Conservation (phyloP, 164 flowering plant genomes). For the Euptelea pleiosperma region DNA sequence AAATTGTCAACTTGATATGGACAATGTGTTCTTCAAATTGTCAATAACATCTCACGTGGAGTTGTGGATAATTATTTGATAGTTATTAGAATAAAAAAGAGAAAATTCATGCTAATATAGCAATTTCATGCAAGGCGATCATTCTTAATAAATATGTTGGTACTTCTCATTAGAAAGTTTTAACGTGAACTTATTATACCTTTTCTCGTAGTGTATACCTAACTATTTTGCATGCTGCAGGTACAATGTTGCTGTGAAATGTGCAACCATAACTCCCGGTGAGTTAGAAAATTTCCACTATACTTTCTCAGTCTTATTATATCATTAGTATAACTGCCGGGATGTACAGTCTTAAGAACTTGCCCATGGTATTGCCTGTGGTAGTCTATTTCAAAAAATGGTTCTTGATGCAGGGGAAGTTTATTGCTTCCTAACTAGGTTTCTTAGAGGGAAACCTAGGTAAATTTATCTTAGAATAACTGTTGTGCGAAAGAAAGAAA, state of each 20-base stretch:
- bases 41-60: too few species aligned
- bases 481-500: too few species aligned
- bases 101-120: background rate
- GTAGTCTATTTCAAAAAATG: background rate
- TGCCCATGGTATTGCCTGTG: conserved; percentile 2
- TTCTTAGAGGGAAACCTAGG: background rate
- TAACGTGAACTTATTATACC: background rate
- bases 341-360: background rate
- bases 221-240: conserved; percentile 33
- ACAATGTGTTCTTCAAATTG: too few species aligned
- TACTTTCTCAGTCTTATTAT: background rate
- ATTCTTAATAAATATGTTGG: background rate
- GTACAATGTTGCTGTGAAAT: conserved; percentile 95
- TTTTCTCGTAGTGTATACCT: background rate
- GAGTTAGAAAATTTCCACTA: conserved; percentile 19
- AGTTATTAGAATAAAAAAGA: background rate
- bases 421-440: background rate
- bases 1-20: too few species aligned
- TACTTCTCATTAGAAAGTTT: background rate
- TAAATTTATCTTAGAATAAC: too few species aligned
- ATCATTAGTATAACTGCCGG: background rate
- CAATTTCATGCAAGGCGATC: too few species aligned
- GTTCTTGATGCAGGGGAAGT: background rate
- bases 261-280: conserved; percentile 99
- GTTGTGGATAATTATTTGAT: background rate